Percentiles rank a stretch among this genome's conserved stretches.
Evolutionary conservation across 148 eudicot genomes (phyloP).

Genomic region (Rhododendron molle): DNA sequence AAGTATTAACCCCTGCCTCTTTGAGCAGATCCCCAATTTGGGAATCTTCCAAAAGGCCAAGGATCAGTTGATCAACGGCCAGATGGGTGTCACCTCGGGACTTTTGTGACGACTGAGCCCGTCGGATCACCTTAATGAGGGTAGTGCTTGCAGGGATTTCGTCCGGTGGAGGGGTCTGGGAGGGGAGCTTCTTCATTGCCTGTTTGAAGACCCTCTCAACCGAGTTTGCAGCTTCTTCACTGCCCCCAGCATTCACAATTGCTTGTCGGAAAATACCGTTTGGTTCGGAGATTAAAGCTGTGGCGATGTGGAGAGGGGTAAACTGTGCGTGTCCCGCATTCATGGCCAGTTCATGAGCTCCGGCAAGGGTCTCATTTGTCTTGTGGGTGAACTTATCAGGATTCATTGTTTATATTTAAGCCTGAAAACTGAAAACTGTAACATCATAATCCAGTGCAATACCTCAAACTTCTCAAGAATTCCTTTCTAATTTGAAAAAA

Average conservation of each 20-base stretch:
- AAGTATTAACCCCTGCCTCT: conserved; percentile 52
- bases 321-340: conserved; percentile 62
- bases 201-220: conserved; percentile 55
- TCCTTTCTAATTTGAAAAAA: background rate
- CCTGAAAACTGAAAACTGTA: conserved; percentile 19
- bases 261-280: conserved; percentile 70
- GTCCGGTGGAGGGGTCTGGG: conserved; percentile 68
- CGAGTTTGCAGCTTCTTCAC: conserved; percentile 52
- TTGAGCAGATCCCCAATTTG: conserved; percentile 56
- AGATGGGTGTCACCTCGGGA: conserved; percentile 65
- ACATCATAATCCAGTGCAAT: background rate
- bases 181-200: conserved; percentile 55
- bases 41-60: conserved; percentile 74
- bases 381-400: conserved; percentile 76
- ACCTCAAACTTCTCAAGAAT: background rate
- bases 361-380: conserved; percentile 61
- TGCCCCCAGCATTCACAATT: conserved; percentile 41
- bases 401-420: conserved; percentile 35
- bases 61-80: conserved; percentile 69
- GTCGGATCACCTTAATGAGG: conserved; percentile 56
- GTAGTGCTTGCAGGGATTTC: conserved; percentile 58
- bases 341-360: conserved; percentile 58
- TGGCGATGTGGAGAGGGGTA: conserved; percentile 64
- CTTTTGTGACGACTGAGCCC: conserved; percentile 65
- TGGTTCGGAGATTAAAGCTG: conserved; percentile 43